Evolutionary conservation across 1,139 yeast species (phyloP), one percentile per base, ranked within the genome.

Genomic region (Hanseniaspora sp.): DNA sequence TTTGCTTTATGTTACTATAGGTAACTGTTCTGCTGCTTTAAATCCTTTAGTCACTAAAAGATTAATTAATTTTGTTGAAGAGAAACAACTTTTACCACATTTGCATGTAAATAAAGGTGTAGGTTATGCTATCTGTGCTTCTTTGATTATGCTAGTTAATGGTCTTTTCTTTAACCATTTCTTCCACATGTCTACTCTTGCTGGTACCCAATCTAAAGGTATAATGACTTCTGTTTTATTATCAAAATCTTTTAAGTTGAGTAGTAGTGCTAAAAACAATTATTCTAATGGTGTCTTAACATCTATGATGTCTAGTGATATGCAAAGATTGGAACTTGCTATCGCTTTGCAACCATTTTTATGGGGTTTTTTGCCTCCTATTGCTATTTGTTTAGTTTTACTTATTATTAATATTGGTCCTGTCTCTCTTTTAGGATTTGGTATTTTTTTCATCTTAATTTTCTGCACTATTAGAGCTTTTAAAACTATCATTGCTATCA

Each of bases 261-360:
- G 76, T 58, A 75, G 79, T 11, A 70, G 72, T 56, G 74, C 87
- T 2, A 63, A 62, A 40, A 63, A 73, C 39, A 67, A 67, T 56
- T 74, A 62, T 58, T 68, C 76, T 0, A 59, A 64, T 4, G 73
- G 76, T 34, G 75, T 74, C 56, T 71, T 83, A 55, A 81, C 87
- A 7, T 77, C 81, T 34, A 65, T 82, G 64, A 72, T 83, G 69
- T 81, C 86, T 29, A 77, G 84, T 13, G 92, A 83, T 62, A 72
- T 83, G 57, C 77, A 84, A 40, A 75, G 87, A 58, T 74, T 84
- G 48, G 88, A 83, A 61, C 75, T 82, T 62, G 85, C 86, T 7
- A 64, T 76, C 35, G 76, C 77, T 30, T 81, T 79, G 69, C 78
- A 77, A 57, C 82, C 83, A 5, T 73, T 77, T 12, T 17, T 54